These are phyloP conservation scores for Zymoseptoria ardabiliae DNA, from an alignment of 2,329 filamentous ascomycete species.

Conservation along the genomic window DNA sequence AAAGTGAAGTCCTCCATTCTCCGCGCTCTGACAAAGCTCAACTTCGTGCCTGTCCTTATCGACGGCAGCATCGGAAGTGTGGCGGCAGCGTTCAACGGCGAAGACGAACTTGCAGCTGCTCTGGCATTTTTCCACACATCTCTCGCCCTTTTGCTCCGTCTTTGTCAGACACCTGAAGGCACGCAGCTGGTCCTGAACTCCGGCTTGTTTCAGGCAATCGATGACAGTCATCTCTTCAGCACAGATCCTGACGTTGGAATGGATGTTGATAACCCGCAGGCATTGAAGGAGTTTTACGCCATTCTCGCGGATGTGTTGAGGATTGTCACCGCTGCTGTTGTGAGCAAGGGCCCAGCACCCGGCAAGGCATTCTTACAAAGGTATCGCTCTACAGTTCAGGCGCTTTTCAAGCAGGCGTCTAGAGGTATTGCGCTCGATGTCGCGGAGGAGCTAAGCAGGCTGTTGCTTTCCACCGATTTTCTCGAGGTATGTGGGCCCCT, in stretches of 20 bases:
- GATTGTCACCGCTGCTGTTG: constrained; percentile 72
- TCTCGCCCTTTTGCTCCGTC: constrained; percentile 72
- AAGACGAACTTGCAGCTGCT: constrained; percentile 46
- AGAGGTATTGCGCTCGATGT: constrained; percentile 54
- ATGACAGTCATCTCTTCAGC: constrained; percentile 75
- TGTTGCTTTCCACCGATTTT: constrained; percentile 77
- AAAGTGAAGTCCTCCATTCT: constrained; percentile 69
- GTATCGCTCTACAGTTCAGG: constrained; percentile 75
- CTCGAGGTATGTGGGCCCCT: constrained; percentile 61
- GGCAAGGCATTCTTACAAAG: constrained; percentile 73
- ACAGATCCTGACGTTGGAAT: constrained; percentile 89
- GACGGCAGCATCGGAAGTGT: constrained; percentile 76
- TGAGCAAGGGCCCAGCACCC: constrained; percentile 70
- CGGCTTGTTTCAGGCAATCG: constrained; percentile 74
- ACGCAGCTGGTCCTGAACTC: constrained; percentile 82
- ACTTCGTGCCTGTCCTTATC: constrained; percentile 84
- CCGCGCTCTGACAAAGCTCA: constrained; percentile 72
- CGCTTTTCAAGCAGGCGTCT: constrained; percentile 75
- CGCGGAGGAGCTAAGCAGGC: constrained; percentile 74
- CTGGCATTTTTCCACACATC: constrained; percentile 63
- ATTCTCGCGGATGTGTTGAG: constrained; percentile 74
- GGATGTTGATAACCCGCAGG: constrained; percentile 59
- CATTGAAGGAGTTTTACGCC: constrained; percentile 74
- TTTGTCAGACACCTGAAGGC: constrained; percentile 77
- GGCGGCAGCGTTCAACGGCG: constrained; percentile 52